These are phyloP conservation scores for Eurotiales sp. DNA, from an alignment of 2,329 filamentous ascomycete genomes.

Conservation along the genomic window DNA sequence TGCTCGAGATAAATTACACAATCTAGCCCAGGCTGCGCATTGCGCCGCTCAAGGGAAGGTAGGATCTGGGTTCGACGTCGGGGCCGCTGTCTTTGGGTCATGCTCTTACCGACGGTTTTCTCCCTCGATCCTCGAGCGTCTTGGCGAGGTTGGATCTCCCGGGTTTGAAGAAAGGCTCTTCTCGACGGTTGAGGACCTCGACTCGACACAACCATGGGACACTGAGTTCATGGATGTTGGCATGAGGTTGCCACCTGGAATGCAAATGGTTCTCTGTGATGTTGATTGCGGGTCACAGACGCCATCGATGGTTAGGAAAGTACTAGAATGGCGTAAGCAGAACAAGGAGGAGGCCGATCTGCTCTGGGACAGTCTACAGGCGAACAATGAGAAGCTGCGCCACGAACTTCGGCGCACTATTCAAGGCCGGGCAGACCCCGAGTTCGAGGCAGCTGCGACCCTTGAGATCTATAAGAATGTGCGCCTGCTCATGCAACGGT, in stretches of 20 bases:
- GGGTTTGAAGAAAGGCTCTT: slow-evolving; percentile 66
- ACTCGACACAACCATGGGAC: slow-evolving; percentile 63
- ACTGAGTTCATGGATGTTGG: slow-evolving; percentile 67
- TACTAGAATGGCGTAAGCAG: slow-evolving; percentile 73
- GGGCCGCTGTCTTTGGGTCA: slow-evolving; percentile 85
- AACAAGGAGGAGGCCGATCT: slow-evolving; percentile 61
- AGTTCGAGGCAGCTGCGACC: slow-evolving; percentile 10
- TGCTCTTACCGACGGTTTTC: slow-evolving; percentile 93
- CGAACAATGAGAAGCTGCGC: slow-evolving; percentile 68
- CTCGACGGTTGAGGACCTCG: slow-evolving; percentile 60
- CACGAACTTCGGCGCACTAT: slow-evolving; percentile 55
- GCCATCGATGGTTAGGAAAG: slow-evolving; percentile 90
- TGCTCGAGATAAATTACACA: slow-evolving; percentile 69
- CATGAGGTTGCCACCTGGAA: slow-evolving; percentile 66
- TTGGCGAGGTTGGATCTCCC: slow-evolving; percentile 63
- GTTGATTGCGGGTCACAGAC: slow-evolving; percentile 93
- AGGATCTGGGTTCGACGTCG: slow-evolving; percentile 92
- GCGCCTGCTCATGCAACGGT: slow-evolving; percentile 48
- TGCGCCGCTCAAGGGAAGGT: slow-evolving; percentile 96
- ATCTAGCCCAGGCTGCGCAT: slow-evolving; percentile 88
- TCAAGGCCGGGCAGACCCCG: slow-evolving; percentile 42
- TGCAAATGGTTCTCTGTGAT: slow-evolving; percentile 87
- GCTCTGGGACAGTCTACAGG: slow-evolving; percentile 74
- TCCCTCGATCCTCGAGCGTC: slow-evolving; percentile 63
- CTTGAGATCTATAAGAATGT: slow-evolving; percentile 50